Conservation (phyloP, 148 eudicot species). For the Rhododendron williamsianum region DNA sequence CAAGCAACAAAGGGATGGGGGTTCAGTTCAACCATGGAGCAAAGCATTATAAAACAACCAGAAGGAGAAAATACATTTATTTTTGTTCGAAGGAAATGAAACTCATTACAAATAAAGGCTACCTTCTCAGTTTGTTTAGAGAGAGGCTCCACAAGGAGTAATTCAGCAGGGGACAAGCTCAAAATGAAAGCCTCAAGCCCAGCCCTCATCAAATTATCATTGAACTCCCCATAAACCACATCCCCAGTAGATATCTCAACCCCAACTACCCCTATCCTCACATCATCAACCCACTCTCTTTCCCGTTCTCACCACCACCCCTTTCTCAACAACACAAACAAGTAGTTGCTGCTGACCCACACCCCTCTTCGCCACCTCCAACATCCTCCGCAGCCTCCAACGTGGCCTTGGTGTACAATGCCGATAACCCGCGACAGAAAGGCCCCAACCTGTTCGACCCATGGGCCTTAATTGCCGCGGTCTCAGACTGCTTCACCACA, state of each 20-base stretch:
- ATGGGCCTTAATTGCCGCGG: constrained; percentile 84
- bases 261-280: constrained; percentile 68
- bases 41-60: background rate
- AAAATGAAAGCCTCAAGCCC: constrained; percentile 73
- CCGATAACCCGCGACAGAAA: constrained; percentile 75
- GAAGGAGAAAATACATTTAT: background rate
- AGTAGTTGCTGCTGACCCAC: constrained; percentile 60
- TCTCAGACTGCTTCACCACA: constrained; percentile 89
- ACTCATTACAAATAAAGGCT: constrained; percentile 12
- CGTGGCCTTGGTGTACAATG: constrained; percentile 92
- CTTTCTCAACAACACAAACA: constrained; percentile 83
- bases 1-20: background rate
- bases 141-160: constrained; percentile 70
- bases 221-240: constrained; percentile 76
- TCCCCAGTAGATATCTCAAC: constrained; percentile 95
- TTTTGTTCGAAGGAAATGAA: background rate
- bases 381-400: constrained; percentile 79
- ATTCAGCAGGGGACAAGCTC: constrained; percentile 74
- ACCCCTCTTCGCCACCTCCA: constrained; percentile 75
- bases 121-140: constrained; percentile 90
- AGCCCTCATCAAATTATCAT: constrained; percentile 74
- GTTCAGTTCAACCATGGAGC: background rate
- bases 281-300: constrained; percentile 39
- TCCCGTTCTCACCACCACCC: constrained; percentile 24
- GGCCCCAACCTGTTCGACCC: constrained; percentile 75